Percentiles rank a stretch among this genome's conserved stretches.
phyloP scores from a whole-genome alignment of 345 rosid genomes.

The Eucalyptus marginata region DNA sequence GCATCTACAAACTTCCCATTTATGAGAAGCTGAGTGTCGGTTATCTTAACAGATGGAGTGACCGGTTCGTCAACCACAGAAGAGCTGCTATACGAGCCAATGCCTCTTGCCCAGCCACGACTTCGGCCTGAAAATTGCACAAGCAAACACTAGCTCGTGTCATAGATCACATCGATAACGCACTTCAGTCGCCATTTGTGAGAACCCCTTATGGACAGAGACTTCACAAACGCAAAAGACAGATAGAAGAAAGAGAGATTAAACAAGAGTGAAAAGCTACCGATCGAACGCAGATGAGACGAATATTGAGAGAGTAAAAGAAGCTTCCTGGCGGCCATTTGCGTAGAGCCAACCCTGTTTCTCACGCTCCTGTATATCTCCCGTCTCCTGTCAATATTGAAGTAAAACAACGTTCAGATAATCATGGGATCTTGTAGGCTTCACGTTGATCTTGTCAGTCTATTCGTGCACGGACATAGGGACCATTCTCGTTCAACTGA shows the following conservation, averaged over 20 bases:
- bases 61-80: conserved; percentile 39
- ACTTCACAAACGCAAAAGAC: background rate
- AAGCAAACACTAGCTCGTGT: background rate
- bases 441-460: background rate
- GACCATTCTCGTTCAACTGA: background rate
- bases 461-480: background rate
- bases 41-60: conserved; percentile 50
- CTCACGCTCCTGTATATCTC: background rate
- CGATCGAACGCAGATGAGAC: background rate
- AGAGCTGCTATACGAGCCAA: conserved; percentile 32
- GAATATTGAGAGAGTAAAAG: background rate
- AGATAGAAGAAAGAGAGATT: background rate
- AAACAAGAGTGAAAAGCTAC: background rate
- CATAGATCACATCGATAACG: background rate
- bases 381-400: background rate
- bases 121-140: conserved; percentile 22
- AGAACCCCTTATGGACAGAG: background rate
- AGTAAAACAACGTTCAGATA: background rate
- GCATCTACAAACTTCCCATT: conserved; percentile 79
- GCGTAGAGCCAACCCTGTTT: background rate
- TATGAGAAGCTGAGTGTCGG: conserved; percentile 57
- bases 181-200: background rate
- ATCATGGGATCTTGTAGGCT: background rate
- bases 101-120: conserved; percentile 15
- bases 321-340: background rate